Conservation (phyloP, 1,284 basidiomycete species). For the Ganoderma leucocontextum region DNA sequence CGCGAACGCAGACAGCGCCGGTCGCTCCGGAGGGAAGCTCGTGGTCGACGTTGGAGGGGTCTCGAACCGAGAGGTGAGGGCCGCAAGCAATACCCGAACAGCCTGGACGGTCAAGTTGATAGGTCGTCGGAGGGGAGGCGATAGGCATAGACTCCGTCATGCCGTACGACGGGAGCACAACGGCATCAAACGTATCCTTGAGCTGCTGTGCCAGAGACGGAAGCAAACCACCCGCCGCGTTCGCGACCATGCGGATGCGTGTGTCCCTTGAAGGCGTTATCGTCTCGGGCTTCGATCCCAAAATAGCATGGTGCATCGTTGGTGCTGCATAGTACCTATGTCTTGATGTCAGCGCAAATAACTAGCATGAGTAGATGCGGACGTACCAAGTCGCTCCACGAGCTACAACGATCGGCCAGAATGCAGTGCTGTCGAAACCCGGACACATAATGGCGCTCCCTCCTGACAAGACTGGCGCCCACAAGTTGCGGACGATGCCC, state of each 20-base stretch:
- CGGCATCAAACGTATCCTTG: slow-evolving; percentile 48
- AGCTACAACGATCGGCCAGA: slow-evolving; percentile 63
- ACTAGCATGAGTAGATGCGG: too few relatives aligned
- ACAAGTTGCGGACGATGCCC: slow-evolving; percentile 68
- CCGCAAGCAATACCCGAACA: slow-evolving; percentile 58
- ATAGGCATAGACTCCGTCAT: slow-evolving; percentile 63
- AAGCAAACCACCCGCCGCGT: slow-evolving; percentile 55
- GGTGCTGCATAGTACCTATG: slow-evolving; percentile 57
- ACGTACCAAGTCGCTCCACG: slow-evolving; percentile 59
- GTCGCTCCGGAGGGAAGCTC: slow-evolving; percentile 45
- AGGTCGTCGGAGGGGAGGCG: slow-evolving; percentile 52
- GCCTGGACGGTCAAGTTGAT: slow-evolving; percentile 54
- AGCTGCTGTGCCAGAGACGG: slow-evolving; percentile 53
- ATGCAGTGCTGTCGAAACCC: slow-evolving; percentile 64
- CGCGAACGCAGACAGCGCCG: slow-evolving; percentile 55
- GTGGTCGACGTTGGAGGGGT: slow-evolving; percentile 48
- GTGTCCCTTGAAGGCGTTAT: slow-evolving; percentile 45
- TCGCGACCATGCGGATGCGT: slow-evolving; percentile 54
- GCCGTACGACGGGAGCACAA: slow-evolving; percentile 55
- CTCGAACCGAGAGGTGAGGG: slow-evolving; percentile 55
- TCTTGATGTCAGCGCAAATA: slow-evolving; percentile 4
- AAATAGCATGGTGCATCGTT: slow-evolving; percentile 56
- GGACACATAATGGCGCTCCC: slow-evolving; percentile 67
- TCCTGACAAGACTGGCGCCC: slow-evolving; percentile 65
- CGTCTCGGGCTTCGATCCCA: slow-evolving; percentile 48